Percentiles rank a stretch among this genome's conserved stretches.
phyloP scores from a whole-genome alignment of 176 grass and related monocot species.

The Triticum dicoccoides region DNA sequence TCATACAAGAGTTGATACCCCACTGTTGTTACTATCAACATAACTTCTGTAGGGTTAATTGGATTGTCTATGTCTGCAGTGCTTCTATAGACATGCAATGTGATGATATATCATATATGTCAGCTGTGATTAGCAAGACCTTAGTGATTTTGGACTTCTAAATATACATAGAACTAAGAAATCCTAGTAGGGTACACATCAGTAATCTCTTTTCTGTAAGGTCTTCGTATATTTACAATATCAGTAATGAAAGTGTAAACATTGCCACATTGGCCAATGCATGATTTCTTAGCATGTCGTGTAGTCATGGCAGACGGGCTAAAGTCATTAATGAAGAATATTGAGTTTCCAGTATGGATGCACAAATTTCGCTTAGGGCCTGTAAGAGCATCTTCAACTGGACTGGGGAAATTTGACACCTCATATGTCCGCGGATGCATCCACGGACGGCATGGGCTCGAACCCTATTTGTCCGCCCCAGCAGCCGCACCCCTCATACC shows the following conservation, averaged over 20 bases:
- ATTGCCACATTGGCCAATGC: not conserved
- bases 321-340: conserved; percentile 1
- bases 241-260: not conserved
- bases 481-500: too few relatives aligned
- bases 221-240: not conserved
- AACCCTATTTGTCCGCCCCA: too few relatives aligned
- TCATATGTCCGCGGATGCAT: too few relatives aligned
- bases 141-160: conserved; percentile 14
- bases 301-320: not conserved
- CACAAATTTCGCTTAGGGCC: conserved; percentile 9
- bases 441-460: too few relatives aligned
- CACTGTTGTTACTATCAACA: not conserved
- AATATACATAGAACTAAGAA: not conserved
- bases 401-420: too few relatives aligned
- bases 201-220: conserved; percentile 5
- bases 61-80: conserved; percentile 6
- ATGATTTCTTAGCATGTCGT: not conserved
- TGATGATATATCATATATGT: not conserved
- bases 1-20: not conserved
- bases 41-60: not conserved
- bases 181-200: not conserved
- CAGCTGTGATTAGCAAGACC: not conserved
- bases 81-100: not conserved
- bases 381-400: not conserved
- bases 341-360: conserved; percentile 17